Evolutionary conservation across 2,329 filamentous ascomycete species (phyloP), one percentile per base, ranked within the genome.

Genomic region (Colletotrichum sp.): DNA sequence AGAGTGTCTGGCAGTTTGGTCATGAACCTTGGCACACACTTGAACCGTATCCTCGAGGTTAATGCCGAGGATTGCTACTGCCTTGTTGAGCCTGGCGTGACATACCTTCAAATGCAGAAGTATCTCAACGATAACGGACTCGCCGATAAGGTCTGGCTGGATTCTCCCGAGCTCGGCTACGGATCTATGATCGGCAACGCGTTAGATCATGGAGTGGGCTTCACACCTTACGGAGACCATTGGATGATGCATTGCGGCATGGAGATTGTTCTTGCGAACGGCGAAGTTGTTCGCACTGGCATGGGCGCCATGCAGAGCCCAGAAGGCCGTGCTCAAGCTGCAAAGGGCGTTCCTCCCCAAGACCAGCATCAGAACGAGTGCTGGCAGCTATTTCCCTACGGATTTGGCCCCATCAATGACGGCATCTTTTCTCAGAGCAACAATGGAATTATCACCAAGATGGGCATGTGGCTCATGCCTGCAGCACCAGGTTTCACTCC

Each of bases 1-100:
- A 83, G 89, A 39, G 87, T 91, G 1, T 86, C 86, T 0, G 89
- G 89, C 6, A 86, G 85, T n/a, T 82, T 91, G 1, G 86, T 87
- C 4, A 71, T 91, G 24, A 88, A 91, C 76, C 83, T 91, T n/a
- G 89, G 89, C 5, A 86, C 81, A 52, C 84, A 88, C 55, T 90
- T 92, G 89, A 88, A 89, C 79, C 86, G 85, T 78, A 85, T 92
- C 10, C 79, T 92, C 10, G 84, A 89, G 49, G 86, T 92, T 16
- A 87, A 90, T 78, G 85, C 84, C 1, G 86, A 89, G 18, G 86
- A 86, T 57, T 88, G 87, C 24, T 89, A 85, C 71, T 88, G 85
- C 57, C 81, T 92, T 1, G 85, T 92, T 6, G 90, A 92, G 79
- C 90, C 90, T 0, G 90, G 90, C 1, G 90, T 92, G 0, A 88